Percentiles rank a stretch among this genome's conserved stretches.
These are phyloP conservation scores for Hyaloscypha variabilis DNA, from an alignment of 495 filamentous ascomycete genomes.

Conservation along the genomic window DNA sequence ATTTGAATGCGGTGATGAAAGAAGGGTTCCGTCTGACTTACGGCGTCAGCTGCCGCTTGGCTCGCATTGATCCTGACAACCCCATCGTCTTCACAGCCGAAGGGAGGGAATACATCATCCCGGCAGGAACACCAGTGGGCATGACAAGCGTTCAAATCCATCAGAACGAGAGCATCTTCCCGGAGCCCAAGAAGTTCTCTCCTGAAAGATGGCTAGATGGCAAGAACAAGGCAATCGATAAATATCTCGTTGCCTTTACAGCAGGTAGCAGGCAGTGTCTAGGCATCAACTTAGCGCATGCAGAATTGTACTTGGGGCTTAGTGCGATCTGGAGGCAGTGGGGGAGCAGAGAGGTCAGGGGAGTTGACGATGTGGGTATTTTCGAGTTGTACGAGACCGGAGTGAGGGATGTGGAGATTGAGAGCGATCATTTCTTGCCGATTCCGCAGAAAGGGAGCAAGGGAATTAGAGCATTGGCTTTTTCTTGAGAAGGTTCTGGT, in stretches of 20 bases:
- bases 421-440: slow-evolving; percentile 7
- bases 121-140: slow-evolving; percentile 43
- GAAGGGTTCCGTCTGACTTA: slow-evolving; percentile 46
- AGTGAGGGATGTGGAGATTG: slow-evolving; percentile 8
- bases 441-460: slow-evolving; percentile 5
- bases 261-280: slow-evolving; percentile 49
- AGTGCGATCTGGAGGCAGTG: slow-evolving; percentile 28
- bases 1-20: slow-evolving; percentile 45
- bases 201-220: slow-evolving; percentile 50
- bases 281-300: slow-evolving; percentile 48
- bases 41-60: slow-evolving; percentile 34
- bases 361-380: not conserved
- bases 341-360: not conserved
- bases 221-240: slow-evolving; percentile 35
- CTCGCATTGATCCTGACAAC: slow-evolving; percentile 26
- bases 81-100: not conserved
- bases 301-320: slow-evolving; percentile 46
- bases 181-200: slow-evolving; percentile 38
- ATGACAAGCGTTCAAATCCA: slow-evolving; percentile 41
- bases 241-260: slow-evolving; percentile 43
- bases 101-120: slow-evolving; percentile 35
- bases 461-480: slow-evolving; percentile 7
- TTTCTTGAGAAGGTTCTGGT: not conserved
- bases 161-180: slow-evolving; percentile 39
- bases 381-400: slow-evolving; percentile 11